phyloP scores from a whole-genome alignment of 805 yeast genomes.

The Cyberlindnera amylophila region DNA sequence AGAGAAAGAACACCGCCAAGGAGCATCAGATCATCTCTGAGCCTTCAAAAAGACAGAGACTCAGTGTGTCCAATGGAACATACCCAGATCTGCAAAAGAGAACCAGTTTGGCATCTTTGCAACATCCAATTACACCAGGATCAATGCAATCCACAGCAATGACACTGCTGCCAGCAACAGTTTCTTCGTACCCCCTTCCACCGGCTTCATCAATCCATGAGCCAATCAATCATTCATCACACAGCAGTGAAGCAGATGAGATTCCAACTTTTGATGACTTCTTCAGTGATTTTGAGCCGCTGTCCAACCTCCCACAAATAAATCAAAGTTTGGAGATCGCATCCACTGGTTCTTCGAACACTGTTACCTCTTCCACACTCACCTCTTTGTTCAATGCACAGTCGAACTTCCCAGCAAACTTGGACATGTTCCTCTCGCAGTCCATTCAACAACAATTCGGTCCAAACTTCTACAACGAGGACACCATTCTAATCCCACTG shows the following conservation, averaged over 20 bases:
- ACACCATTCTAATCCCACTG: conserved; percentile 24
- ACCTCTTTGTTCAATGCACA: conserved; percentile 17
- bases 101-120: background rate
- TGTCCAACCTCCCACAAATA: conserved; percentile 15
- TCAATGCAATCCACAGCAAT: background rate
- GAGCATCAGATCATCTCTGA: conserved; percentile 14
- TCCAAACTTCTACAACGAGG: conserved; percentile 14
- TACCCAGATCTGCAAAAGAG: background rate
- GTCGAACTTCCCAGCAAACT: conserved; percentile 20
- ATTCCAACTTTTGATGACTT: conserved; percentile 24
- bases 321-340: conserved; percentile 13
- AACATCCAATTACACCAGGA: background rate
- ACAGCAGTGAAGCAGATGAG: conserved; percentile 1
- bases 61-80: background rate
- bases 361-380: conserved; percentile 17
- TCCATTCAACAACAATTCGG: conserved; percentile 18
- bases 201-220: conserved; percentile 4
- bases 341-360: conserved; percentile 18
- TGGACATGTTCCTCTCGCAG: conserved; percentile 22
- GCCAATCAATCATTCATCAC: background rate
- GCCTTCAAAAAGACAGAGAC: conserved; percentile 2
- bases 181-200: conserved; percentile 10
- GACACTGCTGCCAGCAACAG: background rate
- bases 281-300: conserved; percentile 25
- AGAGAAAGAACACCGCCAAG: conserved; percentile 22